Conservation (phyloP, 176 grass and related monocot species). For the Carex parvula region DNA sequence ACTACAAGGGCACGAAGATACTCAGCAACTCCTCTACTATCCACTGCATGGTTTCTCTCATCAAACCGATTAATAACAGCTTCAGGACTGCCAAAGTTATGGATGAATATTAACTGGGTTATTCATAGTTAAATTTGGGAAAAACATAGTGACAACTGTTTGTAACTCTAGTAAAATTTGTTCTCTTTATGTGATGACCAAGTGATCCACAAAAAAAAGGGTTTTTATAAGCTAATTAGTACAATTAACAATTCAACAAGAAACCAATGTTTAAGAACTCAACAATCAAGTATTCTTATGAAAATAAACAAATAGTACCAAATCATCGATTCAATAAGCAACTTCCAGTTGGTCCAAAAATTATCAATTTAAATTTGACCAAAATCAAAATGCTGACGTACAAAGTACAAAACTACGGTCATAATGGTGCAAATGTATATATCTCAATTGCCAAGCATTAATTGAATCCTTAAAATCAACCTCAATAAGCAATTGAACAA, state of each 20-base stretch:
- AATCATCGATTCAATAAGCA: background rate
- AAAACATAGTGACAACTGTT: background rate
- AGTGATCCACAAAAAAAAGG: background rate
- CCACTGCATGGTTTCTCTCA: constrained; percentile 83
- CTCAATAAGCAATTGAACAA: background rate
- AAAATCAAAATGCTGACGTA: background rate
- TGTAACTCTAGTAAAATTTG: background rate
- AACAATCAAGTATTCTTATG: background rate
- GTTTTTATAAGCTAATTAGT: background rate
- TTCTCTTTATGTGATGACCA: background rate
- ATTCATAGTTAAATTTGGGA: background rate
- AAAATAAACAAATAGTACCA: background rate
- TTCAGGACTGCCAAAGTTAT: constrained; percentile 64
- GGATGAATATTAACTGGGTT: background rate
- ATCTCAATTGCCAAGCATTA: background rate
- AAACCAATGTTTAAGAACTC: background rate
- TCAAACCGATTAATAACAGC: constrained; percentile 88
- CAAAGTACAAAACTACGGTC: background rate
- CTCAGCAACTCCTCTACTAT: constrained; percentile 84
- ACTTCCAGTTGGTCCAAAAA: background rate
- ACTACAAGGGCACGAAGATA: constrained; percentile 89
- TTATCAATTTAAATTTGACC: background rate
- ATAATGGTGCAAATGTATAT: background rate
- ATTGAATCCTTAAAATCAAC: background rate
- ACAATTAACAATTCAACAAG: background rate